These are phyloP conservation scores for Morella rubra DNA, from an alignment of 306 rosid genomes.

Conservation along the genomic window DNA sequence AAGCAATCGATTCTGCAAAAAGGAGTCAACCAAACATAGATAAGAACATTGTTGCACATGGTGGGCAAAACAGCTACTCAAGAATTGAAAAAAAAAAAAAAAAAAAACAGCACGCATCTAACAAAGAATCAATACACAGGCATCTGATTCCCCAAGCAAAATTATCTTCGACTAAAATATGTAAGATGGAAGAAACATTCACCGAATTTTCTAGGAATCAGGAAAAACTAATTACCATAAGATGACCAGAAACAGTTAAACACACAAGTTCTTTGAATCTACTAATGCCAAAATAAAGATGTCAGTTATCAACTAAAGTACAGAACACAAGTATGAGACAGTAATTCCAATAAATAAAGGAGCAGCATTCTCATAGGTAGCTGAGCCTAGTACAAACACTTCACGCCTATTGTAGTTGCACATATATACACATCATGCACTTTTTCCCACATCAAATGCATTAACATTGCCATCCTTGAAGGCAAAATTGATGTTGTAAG, in stretches of 20 bases:
- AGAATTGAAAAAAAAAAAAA: not conserved
- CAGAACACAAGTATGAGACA: not conserved
- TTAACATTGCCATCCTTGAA: not conserved
- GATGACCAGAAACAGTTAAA: too few species aligned
- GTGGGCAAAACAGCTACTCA: not conserved
- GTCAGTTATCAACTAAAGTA: not conserved
- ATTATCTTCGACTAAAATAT: not conserved
- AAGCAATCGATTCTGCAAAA: conserved; percentile 83
- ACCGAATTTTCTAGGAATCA: too few species aligned
- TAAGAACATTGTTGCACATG: not conserved
- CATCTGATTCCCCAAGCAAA: not conserved
- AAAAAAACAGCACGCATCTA: conserved; percentile 6
- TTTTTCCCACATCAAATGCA: not conserved
- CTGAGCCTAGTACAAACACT: not conserved
- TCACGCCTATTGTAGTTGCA: not conserved
- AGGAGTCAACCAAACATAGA: conserved; percentile 14
- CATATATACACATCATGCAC: not conserved
- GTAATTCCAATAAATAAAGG: not conserved
- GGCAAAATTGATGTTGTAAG: not conserved
- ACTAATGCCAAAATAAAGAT: too few species aligned
- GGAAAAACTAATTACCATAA: too few species aligned
- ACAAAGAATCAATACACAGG: conserved; percentile 5
- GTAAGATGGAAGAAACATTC: too few species aligned
- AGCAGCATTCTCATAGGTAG: not conserved
- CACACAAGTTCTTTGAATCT: too few species aligned